A percentile compares a stretch with the other conserved stretches of the same genome.
These are phyloP conservation scores for Phlegmacium glaucopus DNA, from an alignment of 768 basidiomycete genomes.

Conservation along the genomic window DNA sequence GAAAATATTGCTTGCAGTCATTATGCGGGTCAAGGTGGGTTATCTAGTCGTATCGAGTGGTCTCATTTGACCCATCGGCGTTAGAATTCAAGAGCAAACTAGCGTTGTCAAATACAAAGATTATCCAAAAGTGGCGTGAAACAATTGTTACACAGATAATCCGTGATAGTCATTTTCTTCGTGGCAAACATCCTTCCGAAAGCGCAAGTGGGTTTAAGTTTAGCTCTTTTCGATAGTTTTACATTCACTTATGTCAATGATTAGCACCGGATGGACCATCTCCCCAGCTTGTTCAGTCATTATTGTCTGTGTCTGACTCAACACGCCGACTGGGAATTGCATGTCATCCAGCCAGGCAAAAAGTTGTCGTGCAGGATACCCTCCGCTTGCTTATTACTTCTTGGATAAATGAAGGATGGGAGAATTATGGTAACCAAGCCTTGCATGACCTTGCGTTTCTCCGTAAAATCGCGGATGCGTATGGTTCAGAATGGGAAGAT, in stretches of 20 bases:
- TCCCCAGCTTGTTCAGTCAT: constrained; percentile 47
- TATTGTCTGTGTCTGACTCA: constrained; percentile 50
- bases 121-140: constrained; percentile 54
- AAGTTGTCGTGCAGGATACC: constrained; percentile 34
- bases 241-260: neutral
- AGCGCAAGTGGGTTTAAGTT: constrained; percentile 19
- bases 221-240: neutral
- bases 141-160: constrained; percentile 34
- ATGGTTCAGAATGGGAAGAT: constrained; percentile 29
- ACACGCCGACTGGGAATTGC: constrained; percentile 55
- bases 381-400: constrained; percentile 36
- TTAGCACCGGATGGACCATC: constrained; percentile 43
- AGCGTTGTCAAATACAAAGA: constrained; percentile 37
- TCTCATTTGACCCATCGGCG: neutral
- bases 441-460: constrained; percentile 51
- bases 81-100: constrained; percentile 50
- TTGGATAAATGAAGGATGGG: constrained; percentile 27
- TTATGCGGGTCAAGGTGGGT: constrained; percentile 30
- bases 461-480: constrained; percentile 34
- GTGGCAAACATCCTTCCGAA: constrained; percentile 5
- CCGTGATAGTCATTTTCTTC: constrained; percentile 20
- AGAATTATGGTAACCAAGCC: constrained; percentile 16
- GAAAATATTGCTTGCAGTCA: constrained; percentile 16
- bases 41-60: neutral
- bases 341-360: constrained; percentile 31